Percentiles rank a stretch among this genome's conserved stretches.
phyloP scores from a whole-genome alignment of 2,329 filamentous ascomycete genomes.

The Cordyceps sp. region DNA sequence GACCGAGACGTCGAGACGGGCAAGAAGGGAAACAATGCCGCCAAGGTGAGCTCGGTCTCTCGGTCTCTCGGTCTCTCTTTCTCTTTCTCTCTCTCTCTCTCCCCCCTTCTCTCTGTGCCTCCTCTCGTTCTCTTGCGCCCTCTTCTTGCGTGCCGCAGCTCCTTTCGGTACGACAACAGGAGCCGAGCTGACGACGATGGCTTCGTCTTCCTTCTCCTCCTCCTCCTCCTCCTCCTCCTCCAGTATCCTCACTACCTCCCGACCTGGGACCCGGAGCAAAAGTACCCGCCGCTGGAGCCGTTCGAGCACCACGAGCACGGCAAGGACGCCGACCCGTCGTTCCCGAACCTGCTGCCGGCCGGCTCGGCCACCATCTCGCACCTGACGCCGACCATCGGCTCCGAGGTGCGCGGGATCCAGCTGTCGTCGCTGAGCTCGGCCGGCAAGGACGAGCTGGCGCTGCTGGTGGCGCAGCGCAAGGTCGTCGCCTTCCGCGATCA shows the following conservation, averaged over 20 bases:
- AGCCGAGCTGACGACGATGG: too few relatives aligned
- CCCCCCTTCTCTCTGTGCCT: too few relatives aligned
- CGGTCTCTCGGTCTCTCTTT: too few relatives aligned
- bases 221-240: too few relatives aligned
- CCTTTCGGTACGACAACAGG: too few relatives aligned
- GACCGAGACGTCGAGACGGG: constrained; percentile 12
- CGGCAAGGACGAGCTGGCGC: constrained; percentile 62
- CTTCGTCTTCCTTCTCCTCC: too few relatives aligned
- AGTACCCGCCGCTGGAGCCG: constrained; percentile 46
- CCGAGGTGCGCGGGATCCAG: constrained; percentile 55
- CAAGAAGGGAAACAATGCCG: constrained; percentile 10
- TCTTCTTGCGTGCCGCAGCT: too few relatives aligned
- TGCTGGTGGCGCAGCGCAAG: constrained; percentile 60
- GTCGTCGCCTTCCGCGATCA: constrained; percentile 66
- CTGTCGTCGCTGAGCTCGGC: constrained; percentile 49
- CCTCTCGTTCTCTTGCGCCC: too few relatives aligned
- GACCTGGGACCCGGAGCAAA: constrained; percentile 48
- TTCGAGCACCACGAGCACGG: constrained; percentile 65
- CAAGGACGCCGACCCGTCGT: constrained; percentile 53
- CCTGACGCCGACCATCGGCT: constrained; percentile 57
- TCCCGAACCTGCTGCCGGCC: constrained; percentile 46
- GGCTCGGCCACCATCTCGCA: constrained; percentile 32
- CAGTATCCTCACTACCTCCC: constrained; percentile 59
- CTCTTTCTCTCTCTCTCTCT: too few relatives aligned
- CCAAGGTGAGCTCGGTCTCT: constrained; percentile 9